These are phyloP conservation scores for Auxenochlorella pyrenoidosa DNA, from an alignment of 139 green algal genomes.

Conservation along the genomic window DNA sequence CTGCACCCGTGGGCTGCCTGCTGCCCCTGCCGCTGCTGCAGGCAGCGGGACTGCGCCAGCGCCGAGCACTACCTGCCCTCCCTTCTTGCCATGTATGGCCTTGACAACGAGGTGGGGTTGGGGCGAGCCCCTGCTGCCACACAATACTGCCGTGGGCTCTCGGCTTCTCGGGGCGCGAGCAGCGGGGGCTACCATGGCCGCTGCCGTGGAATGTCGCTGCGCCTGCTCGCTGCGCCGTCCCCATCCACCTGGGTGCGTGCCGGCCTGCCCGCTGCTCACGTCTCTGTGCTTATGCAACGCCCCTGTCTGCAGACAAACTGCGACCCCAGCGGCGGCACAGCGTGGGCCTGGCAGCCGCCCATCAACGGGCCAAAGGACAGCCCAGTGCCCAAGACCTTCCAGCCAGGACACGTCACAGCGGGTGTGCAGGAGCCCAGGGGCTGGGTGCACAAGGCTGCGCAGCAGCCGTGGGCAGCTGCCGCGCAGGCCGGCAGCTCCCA, in stretches of 20 bases:
- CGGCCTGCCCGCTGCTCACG: not conserved
- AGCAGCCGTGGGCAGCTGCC: no score
- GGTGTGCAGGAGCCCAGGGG: not conserved
- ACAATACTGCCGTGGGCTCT: no score
- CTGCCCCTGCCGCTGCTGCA: not conserved
- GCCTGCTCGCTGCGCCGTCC: not conserved
- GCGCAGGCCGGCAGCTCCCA: no score
- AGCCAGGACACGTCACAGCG: not conserved
- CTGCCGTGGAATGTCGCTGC: not conserved
- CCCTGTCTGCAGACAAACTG: slow-evolving; percentile 1
- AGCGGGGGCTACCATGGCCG: not conserved
- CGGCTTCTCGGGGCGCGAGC: no score
- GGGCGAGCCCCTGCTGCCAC: not conserved
- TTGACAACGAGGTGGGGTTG: slow-evolving; percentile 31
- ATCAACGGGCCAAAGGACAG: not conserved
- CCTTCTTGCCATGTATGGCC: slow-evolving; percentile 34
- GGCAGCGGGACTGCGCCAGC: slow-evolving; percentile 32
- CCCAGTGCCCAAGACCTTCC: not conserved
- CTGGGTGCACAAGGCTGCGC: no score
- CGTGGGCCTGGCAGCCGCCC: not conserved
- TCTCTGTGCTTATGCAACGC: not conserved
- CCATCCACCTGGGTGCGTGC: not conserved
- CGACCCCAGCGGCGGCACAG: slow-evolving; percentile 1
- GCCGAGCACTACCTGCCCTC: slow-evolving; percentile 43
- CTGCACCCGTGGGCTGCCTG: no score